Percentiles rank a stretch among this genome's conserved stretches.
These are phyloP conservation scores for Curvularia lunata DNA, from an alignment of 2,329 filamentous ascomycete species.

Conservation along the genomic window DNA sequence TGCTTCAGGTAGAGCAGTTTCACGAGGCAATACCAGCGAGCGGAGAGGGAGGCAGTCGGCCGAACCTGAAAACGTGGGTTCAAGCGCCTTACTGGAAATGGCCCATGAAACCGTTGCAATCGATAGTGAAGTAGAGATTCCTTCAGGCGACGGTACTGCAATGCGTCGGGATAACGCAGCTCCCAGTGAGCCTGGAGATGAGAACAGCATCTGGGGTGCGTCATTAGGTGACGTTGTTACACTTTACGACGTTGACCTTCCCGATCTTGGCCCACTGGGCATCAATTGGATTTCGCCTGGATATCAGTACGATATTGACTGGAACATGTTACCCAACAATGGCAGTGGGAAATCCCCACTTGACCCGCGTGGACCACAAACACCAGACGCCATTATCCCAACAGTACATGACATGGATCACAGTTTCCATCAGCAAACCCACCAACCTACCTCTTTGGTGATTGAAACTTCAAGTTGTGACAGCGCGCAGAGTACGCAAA, in stretches of 20 bases:
- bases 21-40: neutral
- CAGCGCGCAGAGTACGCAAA: neutral
- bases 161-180: slow-evolving; percentile 23
- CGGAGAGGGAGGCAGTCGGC: neutral
- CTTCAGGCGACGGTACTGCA: slow-evolving; percentile 3
- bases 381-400: neutral
- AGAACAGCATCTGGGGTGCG: neutral
- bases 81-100: neutral
- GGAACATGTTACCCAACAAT: slow-evolving; percentile 13
- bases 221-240: neutral
- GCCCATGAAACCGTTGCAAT: neutral
- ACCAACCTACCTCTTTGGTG: neutral
- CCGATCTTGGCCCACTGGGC: slow-evolving; percentile 10
- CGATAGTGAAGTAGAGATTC: neutral
- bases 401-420: neutral
- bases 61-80: neutral
- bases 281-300: slow-evolving; percentile 21
- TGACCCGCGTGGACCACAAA: neutral
- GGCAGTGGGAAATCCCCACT: neutral
- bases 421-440: neutral
- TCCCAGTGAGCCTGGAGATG: neutral
- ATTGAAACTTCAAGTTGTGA: neutral
- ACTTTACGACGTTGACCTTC: slow-evolving; percentile 10
- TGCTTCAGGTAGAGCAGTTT: slow-evolving; percentile 1
- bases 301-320: slow-evolving; percentile 14